Conservation (phyloP, 106 monocot species). For the Dendrobium nobile region DNA sequence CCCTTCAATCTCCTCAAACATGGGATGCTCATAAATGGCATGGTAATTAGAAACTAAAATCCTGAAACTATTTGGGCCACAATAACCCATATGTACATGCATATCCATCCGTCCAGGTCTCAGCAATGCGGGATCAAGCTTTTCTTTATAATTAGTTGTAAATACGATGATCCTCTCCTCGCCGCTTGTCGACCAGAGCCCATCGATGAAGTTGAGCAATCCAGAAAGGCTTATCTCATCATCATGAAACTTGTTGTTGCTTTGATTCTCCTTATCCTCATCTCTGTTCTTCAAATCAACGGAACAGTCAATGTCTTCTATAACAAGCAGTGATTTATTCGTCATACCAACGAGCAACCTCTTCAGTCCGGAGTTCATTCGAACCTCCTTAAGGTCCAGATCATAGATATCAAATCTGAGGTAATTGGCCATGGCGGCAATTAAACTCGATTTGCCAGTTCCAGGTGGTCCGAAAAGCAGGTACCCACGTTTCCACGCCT, state of each 20-base stretch:
- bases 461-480: slow-evolving; percentile 52
- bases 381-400: slow-evolving; percentile 17
- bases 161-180: slow-evolving; percentile 20
- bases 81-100: slow-evolving; percentile 17
- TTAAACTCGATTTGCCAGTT: slow-evolving; percentile 55
- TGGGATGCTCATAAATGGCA: slow-evolving; percentile 5
- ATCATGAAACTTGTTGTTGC: not conserved
- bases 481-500: slow-evolving; percentile 54
- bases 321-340: slow-evolving; percentile 15
- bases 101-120: slow-evolving; percentile 20
- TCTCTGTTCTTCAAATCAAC: slow-evolving; percentile 8
- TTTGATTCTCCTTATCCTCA: not conserved
- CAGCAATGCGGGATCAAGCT: slow-evolving; percentile 14
- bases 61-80: not conserved
- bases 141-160: slow-evolving; percentile 19
- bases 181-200: slow-evolving; percentile 15
- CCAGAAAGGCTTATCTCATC: slow-evolving; percentile 14
- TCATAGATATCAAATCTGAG: slow-evolving; percentile 21
- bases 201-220: slow-evolving; percentile 15
- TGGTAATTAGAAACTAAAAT: slow-evolving; percentile 7
- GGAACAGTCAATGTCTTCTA: slow-evolving; percentile 28
- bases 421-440: slow-evolving; percentile 61
- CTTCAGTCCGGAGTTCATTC: not conserved
- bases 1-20: slow-evolving; percentile 9
- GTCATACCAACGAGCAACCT: slow-evolving; percentile 13